A percentile compares a stretch with the other conserved stretches of the same genome.
Evolutionary conservation across 1,284 basidiomycete species (phyloP).

Genomic region (Ganoderma lingzhi): DNA sequence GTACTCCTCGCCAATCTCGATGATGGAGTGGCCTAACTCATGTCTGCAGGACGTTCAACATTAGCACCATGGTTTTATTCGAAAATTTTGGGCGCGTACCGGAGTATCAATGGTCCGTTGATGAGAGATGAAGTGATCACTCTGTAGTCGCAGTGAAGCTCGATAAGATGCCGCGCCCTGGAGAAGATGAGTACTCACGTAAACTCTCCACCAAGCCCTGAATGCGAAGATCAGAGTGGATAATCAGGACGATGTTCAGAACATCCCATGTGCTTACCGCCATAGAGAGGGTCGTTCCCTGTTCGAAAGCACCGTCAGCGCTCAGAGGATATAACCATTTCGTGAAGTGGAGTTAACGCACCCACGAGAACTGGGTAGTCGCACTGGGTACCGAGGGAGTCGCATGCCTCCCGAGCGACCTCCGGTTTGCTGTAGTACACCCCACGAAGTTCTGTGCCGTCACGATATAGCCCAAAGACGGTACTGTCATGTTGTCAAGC

Average conservation of each 20-base stretch:
- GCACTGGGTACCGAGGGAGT: constrained; percentile 69
- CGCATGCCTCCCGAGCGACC: constrained; percentile 74
- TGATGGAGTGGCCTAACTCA: constrained; percentile 86
- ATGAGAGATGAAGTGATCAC: constrained; percentile 80
- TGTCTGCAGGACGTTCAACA: constrained; percentile 48
- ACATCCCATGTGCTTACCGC: constrained; percentile 56
- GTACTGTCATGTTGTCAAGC: constrained; percentile 53
- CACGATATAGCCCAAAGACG: constrained; percentile 80
- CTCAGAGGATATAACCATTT: background rate
- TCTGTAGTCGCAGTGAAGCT: constrained; percentile 45
- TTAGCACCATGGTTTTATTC: background rate
- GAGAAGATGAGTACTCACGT: constrained; percentile 58
- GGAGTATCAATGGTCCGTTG: constrained; percentile 81
- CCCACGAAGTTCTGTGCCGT: constrained; percentile 80
- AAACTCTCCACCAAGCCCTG: constrained; percentile 83
- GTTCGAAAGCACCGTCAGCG: background rate
- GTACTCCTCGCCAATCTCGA: constrained; percentile 86
- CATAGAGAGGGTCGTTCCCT: constrained; percentile 87
- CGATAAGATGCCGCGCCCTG: background rate
- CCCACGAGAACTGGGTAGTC: constrained; percentile 84
- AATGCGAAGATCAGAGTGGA: background rate
- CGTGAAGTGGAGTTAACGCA: constrained; percentile 39
- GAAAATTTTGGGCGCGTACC: constrained; percentile 41
- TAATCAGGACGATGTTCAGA: background rate
- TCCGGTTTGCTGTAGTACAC: constrained; percentile 78